Conservation (phyloP, 495 filamentous ascomycete genomes). For the Penicillium bovifimosum region DNA sequence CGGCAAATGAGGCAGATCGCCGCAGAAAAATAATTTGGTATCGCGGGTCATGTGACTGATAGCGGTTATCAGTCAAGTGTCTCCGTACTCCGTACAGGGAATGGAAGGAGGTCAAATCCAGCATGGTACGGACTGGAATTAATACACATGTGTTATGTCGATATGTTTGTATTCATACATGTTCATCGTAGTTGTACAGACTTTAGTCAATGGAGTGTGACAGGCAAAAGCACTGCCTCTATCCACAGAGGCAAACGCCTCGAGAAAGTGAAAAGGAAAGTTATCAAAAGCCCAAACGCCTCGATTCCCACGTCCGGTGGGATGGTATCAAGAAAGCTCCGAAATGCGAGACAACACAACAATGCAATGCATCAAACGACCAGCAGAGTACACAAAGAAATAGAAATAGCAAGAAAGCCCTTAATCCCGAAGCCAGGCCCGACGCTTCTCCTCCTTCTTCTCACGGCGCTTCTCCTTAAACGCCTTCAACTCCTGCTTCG, state of each 20-base stretch:
- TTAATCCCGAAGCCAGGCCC: conserved; percentile 85
- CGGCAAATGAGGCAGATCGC: conserved; percentile 10
- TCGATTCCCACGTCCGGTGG: conserved; percentile 17
- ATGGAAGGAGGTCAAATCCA: neutral
- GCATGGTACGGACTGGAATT: neutral
- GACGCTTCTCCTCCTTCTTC: conserved; percentile 90
- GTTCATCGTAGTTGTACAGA: neutral
- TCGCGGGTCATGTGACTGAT: conserved; percentile 23
- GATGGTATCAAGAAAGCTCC: conserved; percentile 16
- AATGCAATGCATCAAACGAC: neutral
- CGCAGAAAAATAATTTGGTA: conserved; percentile 27
- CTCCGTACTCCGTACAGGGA: too few species aligned
- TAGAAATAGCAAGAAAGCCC: neutral
- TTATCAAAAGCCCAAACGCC: conserved; percentile 15
- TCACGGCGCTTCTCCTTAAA: conserved; percentile 71
- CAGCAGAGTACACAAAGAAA: conserved; percentile 1
- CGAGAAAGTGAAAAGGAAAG: conserved; percentile 3
- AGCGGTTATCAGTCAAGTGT: conserved; percentile 10
- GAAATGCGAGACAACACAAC: conserved; percentile 11
- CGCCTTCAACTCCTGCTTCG: conserved; percentile 72
- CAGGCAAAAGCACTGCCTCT: conserved; percentile 8
- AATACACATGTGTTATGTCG: neutral
- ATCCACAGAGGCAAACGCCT: conserved; percentile 14
- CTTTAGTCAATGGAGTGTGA: neutral
- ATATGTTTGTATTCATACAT: conserved; percentile 1